Percentiles rank a stretch among this genome's conserved stretches.
Conservation (phyloP, 768 basidiomycete species). For the Lentinus tigrinus region DNA sequence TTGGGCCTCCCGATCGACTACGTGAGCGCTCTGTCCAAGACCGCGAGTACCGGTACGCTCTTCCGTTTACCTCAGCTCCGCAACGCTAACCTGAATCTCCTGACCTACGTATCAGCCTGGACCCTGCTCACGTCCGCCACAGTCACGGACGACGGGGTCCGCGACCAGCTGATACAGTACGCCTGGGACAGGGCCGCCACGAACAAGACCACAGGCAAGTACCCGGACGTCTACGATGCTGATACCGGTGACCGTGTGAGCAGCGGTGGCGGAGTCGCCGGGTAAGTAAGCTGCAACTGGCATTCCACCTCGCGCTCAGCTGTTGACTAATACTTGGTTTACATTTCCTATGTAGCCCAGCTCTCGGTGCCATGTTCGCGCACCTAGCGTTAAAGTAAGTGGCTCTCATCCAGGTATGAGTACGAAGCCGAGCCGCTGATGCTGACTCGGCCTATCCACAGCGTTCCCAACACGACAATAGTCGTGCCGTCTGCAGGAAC, state of each 20-base stretch:
- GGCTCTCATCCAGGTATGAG: not conserved
- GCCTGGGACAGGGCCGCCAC: constrained; percentile 1
- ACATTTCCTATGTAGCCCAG: constrained; percentile 7
- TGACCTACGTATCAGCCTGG: constrained; percentile 6
- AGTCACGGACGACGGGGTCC: constrained; percentile 8
- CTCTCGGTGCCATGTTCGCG: constrained; percentile 13
- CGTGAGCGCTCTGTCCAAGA: not conserved
- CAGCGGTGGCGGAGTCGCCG: not conserved
- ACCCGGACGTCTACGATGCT: constrained; percentile 6
- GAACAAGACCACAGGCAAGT: constrained; percentile 6
- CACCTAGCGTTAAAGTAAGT: not conserved
- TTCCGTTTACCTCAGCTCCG: not conserved
- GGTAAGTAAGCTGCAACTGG: not conserved
- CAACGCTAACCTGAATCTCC: not conserved
- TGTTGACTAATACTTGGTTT: too few relatives aligned
- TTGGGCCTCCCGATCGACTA: constrained; percentile 8
- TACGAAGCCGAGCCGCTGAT: not conserved
- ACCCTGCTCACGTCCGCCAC: constrained; percentile 13
- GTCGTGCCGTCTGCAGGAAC: not conserved
- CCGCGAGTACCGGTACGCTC: constrained; percentile 1
- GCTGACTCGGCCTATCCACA: not conserved
- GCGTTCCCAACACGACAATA: constrained; percentile 8
- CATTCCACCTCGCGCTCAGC: not conserved
- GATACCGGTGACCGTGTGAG: not conserved
- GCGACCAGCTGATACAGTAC: constrained; percentile 3